Conservation (phyloP, 2,329 filamentous ascomycete genomes). For the Fusarium praegraminearum region DNA sequence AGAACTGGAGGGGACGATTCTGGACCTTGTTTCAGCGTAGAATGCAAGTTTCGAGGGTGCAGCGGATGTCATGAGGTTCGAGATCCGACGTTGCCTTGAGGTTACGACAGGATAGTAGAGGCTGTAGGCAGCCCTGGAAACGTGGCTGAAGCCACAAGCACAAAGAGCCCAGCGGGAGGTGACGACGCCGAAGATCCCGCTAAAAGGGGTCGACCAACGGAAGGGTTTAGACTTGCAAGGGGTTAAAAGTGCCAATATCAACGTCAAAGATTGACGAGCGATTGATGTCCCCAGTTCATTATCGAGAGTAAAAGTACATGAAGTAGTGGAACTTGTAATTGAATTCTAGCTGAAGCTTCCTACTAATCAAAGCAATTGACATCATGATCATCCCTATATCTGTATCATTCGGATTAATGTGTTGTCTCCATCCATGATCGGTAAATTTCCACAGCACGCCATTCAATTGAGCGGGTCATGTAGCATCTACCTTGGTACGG, state of each 20-base stretch:
- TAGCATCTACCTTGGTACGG: not conserved
- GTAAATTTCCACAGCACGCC: conserved; percentile 3
- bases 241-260: conserved; percentile 29
- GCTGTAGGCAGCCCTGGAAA: conserved; percentile 23
- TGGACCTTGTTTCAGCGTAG: conserved; percentile 1
- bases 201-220: conserved; percentile 32
- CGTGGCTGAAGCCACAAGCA: conserved; percentile 31
- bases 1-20: not conserved
- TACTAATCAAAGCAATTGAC: not conserved
- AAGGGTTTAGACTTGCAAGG: conserved; percentile 23
- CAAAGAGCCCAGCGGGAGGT: conserved; percentile 22
- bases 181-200: conserved; percentile 42
- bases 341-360: not conserved
- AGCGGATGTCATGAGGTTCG: conserved; percentile 21
- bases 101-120: conserved; percentile 8
- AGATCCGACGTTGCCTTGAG: conserved; percentile 16
- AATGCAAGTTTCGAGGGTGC: conserved; percentile 1
- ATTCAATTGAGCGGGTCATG: conserved; percentile 1
- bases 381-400: not conserved
- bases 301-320: not conserved
- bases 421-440: not conserved
- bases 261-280: not conserved
- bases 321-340: not conserved
- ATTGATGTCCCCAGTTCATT: not conserved
- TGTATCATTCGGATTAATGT: not conserved